Evolutionary conservation across 2,329 filamentous ascomycete genomes (phyloP).

Genomic region (Diaporthe sp.): DNA sequence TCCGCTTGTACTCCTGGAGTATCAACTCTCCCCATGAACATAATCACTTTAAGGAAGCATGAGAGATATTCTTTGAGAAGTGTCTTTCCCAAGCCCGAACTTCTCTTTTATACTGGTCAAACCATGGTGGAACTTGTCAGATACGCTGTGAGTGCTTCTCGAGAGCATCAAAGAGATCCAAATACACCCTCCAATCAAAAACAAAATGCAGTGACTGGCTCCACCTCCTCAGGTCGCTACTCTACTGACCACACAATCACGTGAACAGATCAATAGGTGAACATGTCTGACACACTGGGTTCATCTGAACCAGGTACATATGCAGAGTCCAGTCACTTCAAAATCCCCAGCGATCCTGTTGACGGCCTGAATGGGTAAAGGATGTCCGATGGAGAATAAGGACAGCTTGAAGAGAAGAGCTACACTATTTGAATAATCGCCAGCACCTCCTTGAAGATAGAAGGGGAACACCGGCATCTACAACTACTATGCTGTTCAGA

Average conservation of each 20-base stretch:
- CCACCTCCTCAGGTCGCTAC: not conserved
- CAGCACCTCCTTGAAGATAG: not conserved
- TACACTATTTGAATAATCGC: not conserved
- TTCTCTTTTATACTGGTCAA: too few species aligned
- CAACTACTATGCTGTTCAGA: not conserved
- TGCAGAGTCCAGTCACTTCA: not conserved
- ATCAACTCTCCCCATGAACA: too few species aligned
- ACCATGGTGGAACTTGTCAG: not conserved
- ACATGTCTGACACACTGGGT: not conserved
- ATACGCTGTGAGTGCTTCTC: not conserved
- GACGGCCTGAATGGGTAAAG: not conserved
- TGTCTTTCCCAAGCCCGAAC: not conserved
- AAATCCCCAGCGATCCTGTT: not conserved
- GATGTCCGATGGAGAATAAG: not conserved
- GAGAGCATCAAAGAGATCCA: not conserved
- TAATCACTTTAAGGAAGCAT: accelerated
- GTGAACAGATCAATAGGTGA: too few species aligned
- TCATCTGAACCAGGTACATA: not conserved
- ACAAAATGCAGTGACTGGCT: not conserved
- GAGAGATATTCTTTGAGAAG: not conserved
- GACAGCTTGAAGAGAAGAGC: not conserved
- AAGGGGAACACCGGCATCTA: not conserved
- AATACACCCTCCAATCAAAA: not conserved
- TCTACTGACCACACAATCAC: not conserved
- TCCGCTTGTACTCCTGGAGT: not conserved